phyloP scores from a whole-genome alignment of 2,329 filamentous ascomycete genomes.

The Penicillium sp. region DNA sequence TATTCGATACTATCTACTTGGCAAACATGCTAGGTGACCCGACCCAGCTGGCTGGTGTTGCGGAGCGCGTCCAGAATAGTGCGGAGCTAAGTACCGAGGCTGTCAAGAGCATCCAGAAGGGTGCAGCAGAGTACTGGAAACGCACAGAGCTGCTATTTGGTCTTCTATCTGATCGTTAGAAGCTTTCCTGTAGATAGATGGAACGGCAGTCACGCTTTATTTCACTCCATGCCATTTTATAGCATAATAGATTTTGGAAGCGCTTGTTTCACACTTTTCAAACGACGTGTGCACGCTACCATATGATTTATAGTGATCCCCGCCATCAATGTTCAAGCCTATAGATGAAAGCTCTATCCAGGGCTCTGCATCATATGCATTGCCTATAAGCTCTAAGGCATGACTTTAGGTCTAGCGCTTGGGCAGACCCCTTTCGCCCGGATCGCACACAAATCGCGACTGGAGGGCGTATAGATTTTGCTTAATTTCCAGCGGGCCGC shows the following conservation, averaged over 20 bases:
- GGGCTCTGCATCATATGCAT: too few species aligned
- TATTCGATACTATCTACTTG: conserved; percentile 40
- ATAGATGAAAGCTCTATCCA: too few species aligned
- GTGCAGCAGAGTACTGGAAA: conserved; percentile 77
- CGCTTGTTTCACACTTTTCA: too few species aligned
- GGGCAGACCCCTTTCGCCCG: too few species aligned
- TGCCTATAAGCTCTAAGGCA: too few species aligned
- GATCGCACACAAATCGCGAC: too few species aligned
- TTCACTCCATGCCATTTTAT: not conserved
- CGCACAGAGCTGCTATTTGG: conserved; percentile 81
- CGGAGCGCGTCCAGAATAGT: conserved; percentile 47
- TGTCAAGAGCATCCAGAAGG: conserved; percentile 59
- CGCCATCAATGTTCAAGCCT: too few species aligned
- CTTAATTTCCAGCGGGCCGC: too few species aligned
- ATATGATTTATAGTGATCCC: too few species aligned
- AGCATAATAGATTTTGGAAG: not conserved
- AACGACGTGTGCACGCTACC: too few species aligned
- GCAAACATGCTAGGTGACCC: conserved; percentile 25
- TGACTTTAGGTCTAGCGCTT: too few species aligned
- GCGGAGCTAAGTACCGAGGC: conserved; percentile 53
- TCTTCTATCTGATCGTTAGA: conserved; percentile 54
- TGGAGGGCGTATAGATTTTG: too few species aligned
- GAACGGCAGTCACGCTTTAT: not conserved
- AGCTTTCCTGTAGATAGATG: not conserved
- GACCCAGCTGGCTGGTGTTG: conserved; percentile 49